Base-by-base conservation (phyloP, 2,329 filamentous ascomycete species). In the Arthroderma sp. region DNA sequence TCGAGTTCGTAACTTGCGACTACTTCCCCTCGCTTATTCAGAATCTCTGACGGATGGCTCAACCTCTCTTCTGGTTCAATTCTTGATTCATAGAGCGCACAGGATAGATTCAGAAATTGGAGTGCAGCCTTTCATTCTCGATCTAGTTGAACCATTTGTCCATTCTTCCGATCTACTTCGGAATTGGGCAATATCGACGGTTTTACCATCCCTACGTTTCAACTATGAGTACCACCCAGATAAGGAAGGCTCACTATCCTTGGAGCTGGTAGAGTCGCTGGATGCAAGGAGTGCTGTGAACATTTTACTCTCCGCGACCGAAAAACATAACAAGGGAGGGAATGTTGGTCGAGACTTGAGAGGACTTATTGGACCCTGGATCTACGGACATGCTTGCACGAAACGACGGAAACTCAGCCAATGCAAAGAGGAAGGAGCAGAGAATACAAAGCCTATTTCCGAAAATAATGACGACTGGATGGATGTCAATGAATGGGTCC, bases 221-320 rank as follows among this genome's bases (percentile, higher is more conserved):
- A 72, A 75, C 52, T 77, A 78, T 56, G 76, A 80, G 58, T 80
- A 78, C 56, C 79, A 80, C 48, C 70, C 73, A 0, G 64, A 71
- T n/a, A 63, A 57, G 9, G 59, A 68, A 22, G 62, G 65, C 7
- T 51, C 58, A 1, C 55, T 71, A 5, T 66, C 71, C 6, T 55
- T 82, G 38, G 66, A 69, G 38, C 64, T 69, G 1, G 66, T 81
- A 42, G 73, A 77, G 48, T 66, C 61, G 27, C 56, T 77, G 48
- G 67, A 69, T 28, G 73, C 69, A 9, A 59, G 61, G 45, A 66
- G 66, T 6, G 77, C 71, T 0, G 65, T 80, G 31, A 71, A 75
- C 37, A 56, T 71, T 42, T 62, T 80, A 40, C 61, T 81, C 45
- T 67, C 65, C 31, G 68, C 67, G 49, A 58, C 61, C 7, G 55